Evolutionary conservation across 495 filamentous ascomycete genomes (phyloP).

Genomic region (Podospora pseudoanserina): DNA sequence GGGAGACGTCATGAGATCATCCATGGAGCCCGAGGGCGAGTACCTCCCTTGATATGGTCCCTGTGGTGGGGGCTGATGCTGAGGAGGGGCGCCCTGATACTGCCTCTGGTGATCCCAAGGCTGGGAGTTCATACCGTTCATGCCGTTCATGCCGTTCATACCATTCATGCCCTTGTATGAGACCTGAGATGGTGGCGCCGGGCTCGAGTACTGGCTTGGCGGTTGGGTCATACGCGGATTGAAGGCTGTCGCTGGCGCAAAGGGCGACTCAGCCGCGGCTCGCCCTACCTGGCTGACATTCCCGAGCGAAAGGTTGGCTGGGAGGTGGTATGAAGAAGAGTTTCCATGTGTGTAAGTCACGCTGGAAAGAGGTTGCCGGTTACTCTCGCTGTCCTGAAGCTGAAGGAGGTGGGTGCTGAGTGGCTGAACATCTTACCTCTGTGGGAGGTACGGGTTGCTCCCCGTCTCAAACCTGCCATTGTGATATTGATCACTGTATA

Average conservation of each 20-base stretch:
- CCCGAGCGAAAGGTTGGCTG: conserved; percentile 25
- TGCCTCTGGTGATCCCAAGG: conserved; percentile 10
- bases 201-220: conserved; percentile 30
- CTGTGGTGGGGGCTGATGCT: background rate
- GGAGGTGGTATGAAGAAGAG: conserved; percentile 37
- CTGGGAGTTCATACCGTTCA: background rate
- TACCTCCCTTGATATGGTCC: conserved; percentile 29
- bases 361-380: conserved; percentile 37
- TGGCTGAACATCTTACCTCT: conserved; percentile 45
- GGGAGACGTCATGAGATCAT: conserved; percentile 44
- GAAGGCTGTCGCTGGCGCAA: conserved; percentile 33
- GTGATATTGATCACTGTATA: conserved; percentile 39
- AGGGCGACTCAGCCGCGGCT: conserved; percentile 33
- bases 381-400: conserved; percentile 39
- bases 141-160: background rate
- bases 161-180: conserved; percentile 33
- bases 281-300: conserved; percentile 23
- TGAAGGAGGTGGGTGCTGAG: conserved; percentile 19
- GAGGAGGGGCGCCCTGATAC: conserved; percentile 9
- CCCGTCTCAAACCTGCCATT: conserved; percentile 32
- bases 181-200: conserved; percentile 20
- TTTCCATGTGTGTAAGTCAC: conserved; percentile 38
- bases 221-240: conserved; percentile 33
- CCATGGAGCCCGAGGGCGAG: conserved; percentile 47
- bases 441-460: conserved; percentile 37